phyloP scores from a whole-genome alignment of 2,329 filamentous ascomycete species.

The Penicillium griseofulvum region DNA sequence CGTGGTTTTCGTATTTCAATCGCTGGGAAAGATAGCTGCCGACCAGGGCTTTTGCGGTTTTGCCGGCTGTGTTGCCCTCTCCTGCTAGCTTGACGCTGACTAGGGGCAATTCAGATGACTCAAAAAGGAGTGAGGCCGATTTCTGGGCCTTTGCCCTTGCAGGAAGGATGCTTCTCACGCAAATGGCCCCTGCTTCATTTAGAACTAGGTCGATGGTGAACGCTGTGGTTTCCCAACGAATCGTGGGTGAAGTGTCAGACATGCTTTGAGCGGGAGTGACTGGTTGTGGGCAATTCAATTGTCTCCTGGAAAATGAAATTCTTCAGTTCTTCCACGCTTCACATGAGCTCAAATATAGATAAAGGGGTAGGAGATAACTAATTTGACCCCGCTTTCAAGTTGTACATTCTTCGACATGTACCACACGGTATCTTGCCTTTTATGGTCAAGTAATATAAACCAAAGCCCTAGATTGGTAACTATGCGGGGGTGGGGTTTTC shows the following conservation, averaged over 20 bases:
- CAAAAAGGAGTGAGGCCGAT: background rate
- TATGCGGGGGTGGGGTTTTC: background rate
- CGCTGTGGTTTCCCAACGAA: background rate
- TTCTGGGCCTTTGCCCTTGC: background rate
- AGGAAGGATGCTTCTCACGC: background rate
- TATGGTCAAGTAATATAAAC: background rate
- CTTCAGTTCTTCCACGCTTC: background rate
- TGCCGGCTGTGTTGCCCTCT: background rate
- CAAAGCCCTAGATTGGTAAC: background rate
- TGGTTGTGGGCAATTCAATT: background rate
- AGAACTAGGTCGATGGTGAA: background rate
- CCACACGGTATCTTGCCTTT: too few species aligned
- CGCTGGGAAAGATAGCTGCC: background rate
- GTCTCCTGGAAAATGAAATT: background rate
- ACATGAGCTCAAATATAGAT: background rate
- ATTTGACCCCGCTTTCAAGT: background rate
- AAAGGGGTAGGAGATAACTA: background rate
- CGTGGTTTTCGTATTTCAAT: background rate
- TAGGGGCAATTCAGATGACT: background rate
- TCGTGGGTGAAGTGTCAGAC: background rate
- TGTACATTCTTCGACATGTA: background rate
- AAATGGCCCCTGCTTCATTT: background rate
- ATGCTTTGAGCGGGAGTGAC: background rate
- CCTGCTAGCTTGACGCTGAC: background rate
- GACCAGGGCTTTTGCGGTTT: background rate